Base-by-base conservation (phyloP, 129 eudicot genomes). In the Saussurea involucrata region DNA sequence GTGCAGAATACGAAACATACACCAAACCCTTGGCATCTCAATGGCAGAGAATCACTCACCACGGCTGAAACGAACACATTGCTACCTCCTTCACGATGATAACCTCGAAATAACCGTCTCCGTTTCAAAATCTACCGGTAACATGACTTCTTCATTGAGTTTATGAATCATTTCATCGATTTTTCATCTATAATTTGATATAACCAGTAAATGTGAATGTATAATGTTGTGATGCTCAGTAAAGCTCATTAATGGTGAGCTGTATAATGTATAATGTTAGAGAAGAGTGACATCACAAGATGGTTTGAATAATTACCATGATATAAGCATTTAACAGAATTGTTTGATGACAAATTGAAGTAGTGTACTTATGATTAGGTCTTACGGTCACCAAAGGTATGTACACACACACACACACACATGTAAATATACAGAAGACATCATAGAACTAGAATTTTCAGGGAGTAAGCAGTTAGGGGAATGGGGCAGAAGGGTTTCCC, bases 91-190 rank as follows among this genome's bases (percentile, higher is more conserved):
- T n/a, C 21, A 69, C 32, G 32, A 69, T 42, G 33, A 69, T 5
- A 24, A 9, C 22, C 11, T 24, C 49, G 15, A 36, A 36, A 36
- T 8, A 36, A 36, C 44, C 37, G 15, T 69, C 40, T 28, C 17
- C 76, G 18, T 72, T 53, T 32, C 44, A 28, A 64, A 55, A 28
- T 11, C 66, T 17, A 53, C 17, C 31, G 67, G 76, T 72, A 72
- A 72, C 22, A 53, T n/a, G 66, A 72, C 46, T 53, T 15, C 12
- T 72, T 46, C 36, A 20, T 20, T 53, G 66, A 28, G n/a, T 8
- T 55, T 28, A 25, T 10, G 12, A 72, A 31, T 18, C 76, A 71
- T 17, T 49, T 49, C 21, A 15, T 49, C 8, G 21, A 49, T 49
- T 49, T 49, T 49, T 13, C 4, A 49, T 49, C 58, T 49, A 15